phyloP scores from a whole-genome alignment of 208 protist genomes.

The Leishmania turanica region DNA sequence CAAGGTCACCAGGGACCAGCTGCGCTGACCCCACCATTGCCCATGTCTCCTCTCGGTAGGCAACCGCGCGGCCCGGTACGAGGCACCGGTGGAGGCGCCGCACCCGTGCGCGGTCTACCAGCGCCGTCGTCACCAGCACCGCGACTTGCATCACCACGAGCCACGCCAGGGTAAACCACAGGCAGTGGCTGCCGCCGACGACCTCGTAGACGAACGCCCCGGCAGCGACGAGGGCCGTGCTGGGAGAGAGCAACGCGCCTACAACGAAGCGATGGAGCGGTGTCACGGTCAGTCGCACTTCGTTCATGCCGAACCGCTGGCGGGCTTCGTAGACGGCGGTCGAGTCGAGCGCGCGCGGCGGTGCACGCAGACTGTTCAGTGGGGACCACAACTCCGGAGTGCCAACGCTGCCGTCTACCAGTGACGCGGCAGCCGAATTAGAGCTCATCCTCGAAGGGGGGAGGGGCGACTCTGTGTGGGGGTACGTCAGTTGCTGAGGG shows the following conservation, averaged over 20 bases:
- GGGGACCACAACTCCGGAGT: not conserved
- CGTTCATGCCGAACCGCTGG: conserved; percentile 17
- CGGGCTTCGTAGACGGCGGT: conserved; percentile 13
- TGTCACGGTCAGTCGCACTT: not conserved
- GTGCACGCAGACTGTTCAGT: not conserved
- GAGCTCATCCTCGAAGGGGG: not conserved
- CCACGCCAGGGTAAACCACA: not conserved
- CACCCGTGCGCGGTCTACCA: not conserved
- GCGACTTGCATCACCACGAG: conserved; percentile 1
- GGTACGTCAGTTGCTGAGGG: not conserved
- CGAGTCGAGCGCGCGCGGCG: conserved; percentile 20
- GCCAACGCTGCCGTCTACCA: not conserved
- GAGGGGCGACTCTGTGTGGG: not conserved
- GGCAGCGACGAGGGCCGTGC: not conserved
- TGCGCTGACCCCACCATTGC: conserved; percentile 48
- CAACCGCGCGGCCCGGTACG: conserved; percentile 33
- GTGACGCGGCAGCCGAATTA: not conserved
- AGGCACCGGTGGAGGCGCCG: conserved; percentile 9
- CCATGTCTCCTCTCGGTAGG: conserved; percentile 80
- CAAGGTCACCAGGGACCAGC: conserved; percentile 91
- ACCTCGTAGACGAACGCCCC: not conserved
- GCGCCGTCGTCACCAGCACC: not conserved
- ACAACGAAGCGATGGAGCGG: not conserved
- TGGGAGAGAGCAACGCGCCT: conserved; percentile 4
- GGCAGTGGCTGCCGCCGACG: not conserved